Conservation (phyloP, 192 early-diverging fungal genomes). For the Backusella parvicylindrica region DNA sequence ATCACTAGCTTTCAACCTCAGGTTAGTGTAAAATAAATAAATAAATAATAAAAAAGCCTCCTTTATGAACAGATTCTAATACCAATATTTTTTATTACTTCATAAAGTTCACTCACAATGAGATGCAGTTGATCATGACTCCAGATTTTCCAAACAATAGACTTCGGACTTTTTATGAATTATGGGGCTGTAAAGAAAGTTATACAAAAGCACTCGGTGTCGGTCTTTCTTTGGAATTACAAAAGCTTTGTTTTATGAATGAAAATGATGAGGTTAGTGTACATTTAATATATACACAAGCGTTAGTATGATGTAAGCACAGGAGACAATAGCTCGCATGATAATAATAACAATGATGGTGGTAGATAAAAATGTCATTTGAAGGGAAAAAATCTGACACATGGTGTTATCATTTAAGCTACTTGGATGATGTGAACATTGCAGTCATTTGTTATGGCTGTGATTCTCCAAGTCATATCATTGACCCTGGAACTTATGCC, state of each 20-base stretch:
- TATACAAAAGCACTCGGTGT: slow-evolving; percentile 24
- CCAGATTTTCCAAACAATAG: not conserved
- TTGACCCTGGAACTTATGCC: not conserved
- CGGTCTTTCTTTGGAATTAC: slow-evolving; percentile 10
- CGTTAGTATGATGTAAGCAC: not conserved
- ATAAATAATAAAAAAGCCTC: not conserved
- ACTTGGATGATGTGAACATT: slow-evolving; percentile 13
- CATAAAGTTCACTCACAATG: not conserved
- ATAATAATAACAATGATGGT: not conserved
- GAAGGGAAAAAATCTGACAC: not conserved
- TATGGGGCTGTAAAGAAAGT: slow-evolving; percentile 28
- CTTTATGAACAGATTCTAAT: not conserved
- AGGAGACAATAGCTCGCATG: not conserved
- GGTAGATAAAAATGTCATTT: not conserved
- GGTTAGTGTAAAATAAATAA: slow-evolving; percentile 18
- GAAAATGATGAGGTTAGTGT: not conserved
- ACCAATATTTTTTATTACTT: not conserved
- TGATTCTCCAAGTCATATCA: not conserved
- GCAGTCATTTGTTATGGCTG: slow-evolving; percentile 11
- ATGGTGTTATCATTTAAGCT: slow-evolving; percentile 14
- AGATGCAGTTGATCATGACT: not conserved
- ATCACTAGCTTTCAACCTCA: slow-evolving; percentile 8
- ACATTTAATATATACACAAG: not conserved
- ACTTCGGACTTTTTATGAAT: slow-evolving; percentile 13
- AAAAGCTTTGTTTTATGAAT: not conserved